Evolutionary conservation across 2,329 filamentous ascomycete genomes (phyloP), one percentile per base, ranked within the genome.

Genomic region (Aureobasidium sp.): DNA sequence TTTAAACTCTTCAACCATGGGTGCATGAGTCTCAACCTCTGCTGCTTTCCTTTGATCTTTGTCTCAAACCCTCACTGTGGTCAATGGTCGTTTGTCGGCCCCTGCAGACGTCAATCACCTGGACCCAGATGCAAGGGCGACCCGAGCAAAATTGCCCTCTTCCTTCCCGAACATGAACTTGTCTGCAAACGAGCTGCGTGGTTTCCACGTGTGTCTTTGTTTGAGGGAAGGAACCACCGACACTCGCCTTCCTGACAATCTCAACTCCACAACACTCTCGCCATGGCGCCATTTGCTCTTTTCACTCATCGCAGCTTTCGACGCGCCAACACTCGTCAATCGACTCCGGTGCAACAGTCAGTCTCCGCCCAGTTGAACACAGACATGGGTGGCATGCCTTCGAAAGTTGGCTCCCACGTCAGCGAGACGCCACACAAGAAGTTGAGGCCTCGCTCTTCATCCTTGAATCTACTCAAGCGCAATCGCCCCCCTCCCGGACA

Each of bases 271-370:
- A 4, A 19, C 35, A 50, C 17, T 14, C 24, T 22, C 35, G 10
- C 16, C 29, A 52, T 52, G 48, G 48, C 48, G 30, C 48, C 48
- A n/a, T 52, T 52, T 27, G 22, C 11, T n/a, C 19, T 52, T 4
- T 52, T 52, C 29, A 37, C 19, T 16, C 38, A 42, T 38, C 48
- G 35, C 48, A 52, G 48, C 48, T 52, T 52, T 38, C 37, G 38
- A 42, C 48, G 48, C n/a, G 38, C 35, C 11, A 12, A 24, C 29
- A 19, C 47, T 22, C 30, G 21, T 37, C 38, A 41, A 42, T 24
- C 16, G 29, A 35, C 21, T n/a, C 17, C 27, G 22, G n/a, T 22
- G 38, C 30, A 37, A 16, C 29, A 42, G 10, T 27, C 48, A 27
- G 29, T 16, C 38, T 11, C 47, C 22, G 25, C 37, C 6, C 47